Conservation (phyloP, 2,329 filamentous ascomycete species). For the Orbilia brochopaga region DNA sequence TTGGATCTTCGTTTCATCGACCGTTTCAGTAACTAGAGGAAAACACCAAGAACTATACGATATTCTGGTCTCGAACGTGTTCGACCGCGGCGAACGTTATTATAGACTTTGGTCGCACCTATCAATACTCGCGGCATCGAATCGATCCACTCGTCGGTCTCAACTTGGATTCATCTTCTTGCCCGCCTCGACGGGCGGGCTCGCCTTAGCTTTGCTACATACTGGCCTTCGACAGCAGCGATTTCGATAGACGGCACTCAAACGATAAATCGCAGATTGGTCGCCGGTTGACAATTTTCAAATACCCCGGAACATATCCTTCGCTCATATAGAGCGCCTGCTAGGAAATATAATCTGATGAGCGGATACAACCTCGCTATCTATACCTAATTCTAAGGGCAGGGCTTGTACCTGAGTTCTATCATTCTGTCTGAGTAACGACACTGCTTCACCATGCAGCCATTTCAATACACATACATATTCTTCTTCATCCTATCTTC, state of each 20-base stretch:
- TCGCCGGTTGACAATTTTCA: background rate
- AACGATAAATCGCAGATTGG: background rate
- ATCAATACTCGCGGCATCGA: background rate
- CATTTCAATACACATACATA: constrained; percentile 27
- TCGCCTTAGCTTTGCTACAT: background rate
- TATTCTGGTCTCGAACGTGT: background rate
- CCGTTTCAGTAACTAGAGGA: background rate
- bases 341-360: background rate
- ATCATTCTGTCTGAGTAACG: background rate
- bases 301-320: background rate
- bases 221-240: background rate
- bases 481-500: constrained; percentile 30
- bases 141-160: background rate
- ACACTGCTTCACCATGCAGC: constrained; percentile 15
- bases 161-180: background rate
- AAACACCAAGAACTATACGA: background rate
- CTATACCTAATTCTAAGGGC: background rate
- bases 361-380: background rate
- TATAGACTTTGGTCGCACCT: background rate
- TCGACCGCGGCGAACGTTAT: background rate
- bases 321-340: background rate
- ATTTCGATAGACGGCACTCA: background rate
- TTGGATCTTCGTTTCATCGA: constrained; percentile 2
- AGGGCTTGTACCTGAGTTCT: constrained; percentile 2
- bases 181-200: background rate